phyloP scores from a whole-genome alignment of 73 alveolate genomes.

The Blepharisma japonicum region DNA sequence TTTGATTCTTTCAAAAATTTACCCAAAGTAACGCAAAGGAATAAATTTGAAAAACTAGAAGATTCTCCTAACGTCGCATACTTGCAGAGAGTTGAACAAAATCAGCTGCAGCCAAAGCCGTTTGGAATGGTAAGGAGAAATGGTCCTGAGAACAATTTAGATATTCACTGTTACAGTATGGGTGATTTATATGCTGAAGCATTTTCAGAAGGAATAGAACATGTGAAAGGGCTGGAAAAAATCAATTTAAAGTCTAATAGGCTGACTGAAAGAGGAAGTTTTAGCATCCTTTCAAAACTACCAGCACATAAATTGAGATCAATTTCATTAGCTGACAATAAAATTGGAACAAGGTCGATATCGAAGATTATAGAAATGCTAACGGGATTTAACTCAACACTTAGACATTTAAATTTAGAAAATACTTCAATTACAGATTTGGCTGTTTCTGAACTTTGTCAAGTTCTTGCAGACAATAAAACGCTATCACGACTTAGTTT shows the following conservation, averaged over 20 bases:
- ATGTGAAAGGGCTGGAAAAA: background rate
- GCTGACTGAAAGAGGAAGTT: background rate
- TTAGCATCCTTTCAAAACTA: background rate
- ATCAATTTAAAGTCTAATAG: constrained; percentile 8
- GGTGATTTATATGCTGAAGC: constrained; percentile 24
- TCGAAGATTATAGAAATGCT: background rate
- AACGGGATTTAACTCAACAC: background rate
- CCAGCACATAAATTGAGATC: background rate
- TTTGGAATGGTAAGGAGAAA: constrained; percentile 21
- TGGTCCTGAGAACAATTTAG: constrained; percentile 18
- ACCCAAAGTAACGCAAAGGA: background rate
- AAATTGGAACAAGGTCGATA: constrained; percentile 7
- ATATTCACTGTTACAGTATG: constrained; percentile 27
- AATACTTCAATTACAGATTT: background rate
- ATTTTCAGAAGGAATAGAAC: constrained; percentile 23
- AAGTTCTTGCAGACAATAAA: background rate
- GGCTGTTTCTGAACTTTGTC: constrained; percentile 7
- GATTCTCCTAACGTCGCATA: constrained; percentile 29
- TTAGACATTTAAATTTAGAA: background rate
- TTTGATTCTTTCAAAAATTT: constrained; percentile 9
- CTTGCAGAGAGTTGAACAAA: constrained; percentile 6
- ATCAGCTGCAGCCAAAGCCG: constrained; percentile 16
- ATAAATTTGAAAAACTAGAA: constrained; percentile 17
- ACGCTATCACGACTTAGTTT: background rate
- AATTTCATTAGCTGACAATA: constrained; percentile 13